Evolutionary conservation across 2,329 filamentous ascomycete species (phyloP).

Genomic region (Sporothrix variecibatus): DNA sequence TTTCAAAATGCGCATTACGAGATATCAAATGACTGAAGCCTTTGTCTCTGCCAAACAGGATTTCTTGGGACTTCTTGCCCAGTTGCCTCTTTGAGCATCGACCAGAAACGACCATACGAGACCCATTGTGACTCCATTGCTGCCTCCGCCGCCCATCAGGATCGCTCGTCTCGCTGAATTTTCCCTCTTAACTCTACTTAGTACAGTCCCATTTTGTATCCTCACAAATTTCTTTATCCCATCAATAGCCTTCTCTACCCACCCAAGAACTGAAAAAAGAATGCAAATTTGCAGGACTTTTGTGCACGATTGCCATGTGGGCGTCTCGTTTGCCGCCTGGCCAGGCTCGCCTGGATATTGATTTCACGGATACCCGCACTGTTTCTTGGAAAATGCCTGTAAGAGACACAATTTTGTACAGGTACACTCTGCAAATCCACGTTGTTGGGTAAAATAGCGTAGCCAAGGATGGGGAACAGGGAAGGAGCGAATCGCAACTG

Average conservation of each 20-base stretch:
- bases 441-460: background rate
- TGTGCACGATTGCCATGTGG: background rate
- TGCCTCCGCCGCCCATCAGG: background rate
- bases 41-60: background rate
- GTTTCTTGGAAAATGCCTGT: background rate
- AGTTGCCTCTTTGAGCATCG: slow-evolving; percentile 16
- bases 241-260: background rate
- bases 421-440: background rate
- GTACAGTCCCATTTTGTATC: no score
- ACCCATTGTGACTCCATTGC: background rate
- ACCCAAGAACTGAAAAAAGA: background rate
- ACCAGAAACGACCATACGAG: background rate
- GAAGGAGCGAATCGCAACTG: background rate
- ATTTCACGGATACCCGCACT: background rate
- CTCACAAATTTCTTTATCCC: background rate
- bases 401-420: background rate
- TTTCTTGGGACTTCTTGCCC: background rate
- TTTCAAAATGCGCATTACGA: no score
- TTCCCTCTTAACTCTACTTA: no score
- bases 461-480: background rate
- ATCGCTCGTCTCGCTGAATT: background rate
- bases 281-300: background rate
- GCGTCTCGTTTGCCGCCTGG: background rate
- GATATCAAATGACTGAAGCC: background rate
- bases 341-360: background rate